These are phyloP conservation scores for Pisolithus sp. DNA, from an alignment of 768 basidiomycete species.

Conservation along the genomic window DNA sequence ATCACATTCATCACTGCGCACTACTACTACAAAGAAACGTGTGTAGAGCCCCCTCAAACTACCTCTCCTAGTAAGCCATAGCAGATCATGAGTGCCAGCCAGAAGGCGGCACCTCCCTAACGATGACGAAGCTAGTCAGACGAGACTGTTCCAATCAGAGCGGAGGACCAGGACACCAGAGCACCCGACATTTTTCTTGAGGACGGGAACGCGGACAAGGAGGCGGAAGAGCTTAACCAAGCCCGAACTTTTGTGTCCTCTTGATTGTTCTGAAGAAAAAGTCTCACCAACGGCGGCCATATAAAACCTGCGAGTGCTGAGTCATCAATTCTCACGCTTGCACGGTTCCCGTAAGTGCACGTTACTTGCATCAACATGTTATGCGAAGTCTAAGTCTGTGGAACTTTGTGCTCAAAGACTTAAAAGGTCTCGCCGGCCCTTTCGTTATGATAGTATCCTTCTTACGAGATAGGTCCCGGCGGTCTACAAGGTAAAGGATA, in stretches of 20 bases:
- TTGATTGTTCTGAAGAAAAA: constrained; percentile 52
- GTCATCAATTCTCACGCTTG: constrained; percentile 38
- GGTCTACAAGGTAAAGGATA: too few relatives aligned
- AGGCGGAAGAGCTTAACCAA: constrained; percentile 73
- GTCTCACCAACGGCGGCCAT: not conserved
- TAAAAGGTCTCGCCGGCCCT: too few relatives aligned
- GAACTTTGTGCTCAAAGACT: too few relatives aligned
- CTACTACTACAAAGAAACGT: not conserved
- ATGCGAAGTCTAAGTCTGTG: too few relatives aligned
- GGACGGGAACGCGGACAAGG: constrained; percentile 95
- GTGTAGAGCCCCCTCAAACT: constrained; percentile 33
- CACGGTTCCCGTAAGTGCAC: too few relatives aligned
- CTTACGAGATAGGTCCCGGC: too few relatives aligned
- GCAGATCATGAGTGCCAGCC: constrained; percentile 66
- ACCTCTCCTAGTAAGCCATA: constrained; percentile 31
- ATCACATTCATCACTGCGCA: not conserved
- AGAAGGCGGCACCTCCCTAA: constrained; percentile 59
- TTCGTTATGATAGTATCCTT: too few relatives aligned
- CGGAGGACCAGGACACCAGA: constrained; percentile 28
- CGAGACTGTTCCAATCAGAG: constrained; percentile 31
- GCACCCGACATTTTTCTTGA: constrained; percentile 52
- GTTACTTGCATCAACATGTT: too few relatives aligned
- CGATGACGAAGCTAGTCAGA: constrained; percentile 36
- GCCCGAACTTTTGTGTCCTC: constrained; percentile 95
- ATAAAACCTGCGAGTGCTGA: constrained; percentile 27